These are phyloP conservation scores for Bromus sterilis DNA, from an alignment of 176 grass and related monocot species.

Conservation along the genomic window DNA sequence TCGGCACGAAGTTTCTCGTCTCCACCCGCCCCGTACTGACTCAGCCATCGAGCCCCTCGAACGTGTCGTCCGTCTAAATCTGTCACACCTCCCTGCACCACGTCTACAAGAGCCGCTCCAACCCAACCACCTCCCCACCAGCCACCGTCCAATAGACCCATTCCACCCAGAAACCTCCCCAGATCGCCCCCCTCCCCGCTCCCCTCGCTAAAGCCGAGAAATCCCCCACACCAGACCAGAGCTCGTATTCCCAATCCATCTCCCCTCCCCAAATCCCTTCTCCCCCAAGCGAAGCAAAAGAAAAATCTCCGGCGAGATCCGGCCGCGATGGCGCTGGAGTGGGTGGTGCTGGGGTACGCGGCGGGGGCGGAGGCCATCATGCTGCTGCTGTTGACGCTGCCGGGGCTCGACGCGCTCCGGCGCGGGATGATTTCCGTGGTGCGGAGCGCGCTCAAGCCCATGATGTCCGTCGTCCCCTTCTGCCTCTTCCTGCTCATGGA, in stretches of 20 bases:
- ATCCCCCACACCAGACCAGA: neutral
- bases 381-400: slow-evolving; percentile 88
- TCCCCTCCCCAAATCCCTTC: neutral
- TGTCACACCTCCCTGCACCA: neutral
- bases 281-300: neutral
- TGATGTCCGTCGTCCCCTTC: slow-evolving; percentile 87
- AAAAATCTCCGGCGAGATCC: neutral
- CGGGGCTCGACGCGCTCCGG: slow-evolving; percentile 69
- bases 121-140: fast-evolving
- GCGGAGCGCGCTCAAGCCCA: slow-evolving; percentile 75
- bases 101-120: neutral
- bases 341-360: slow-evolving; percentile 87
- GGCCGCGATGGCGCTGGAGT: slow-evolving; percentile 78
- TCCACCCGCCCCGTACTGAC: slow-evolving; percentile 25
- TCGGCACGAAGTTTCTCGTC: slow-evolving; percentile 2
- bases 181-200: slow-evolving; percentile 22
- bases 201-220: slow-evolving; percentile 6
- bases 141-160: neutral
- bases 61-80: slow-evolving; percentile 16
- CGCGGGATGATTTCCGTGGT: slow-evolving; percentile 70
- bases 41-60: slow-evolving; percentile 35
- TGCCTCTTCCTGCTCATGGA: slow-evolving; percentile 88
- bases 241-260: slow-evolving; percentile 3
- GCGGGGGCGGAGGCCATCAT: slow-evolving; percentile 95
- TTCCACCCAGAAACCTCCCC: neutral